These are phyloP conservation scores for Venturia oleaginea DNA, from an alignment of 2,329 filamentous ascomycete genomes.

Conservation along the genomic window DNA sequence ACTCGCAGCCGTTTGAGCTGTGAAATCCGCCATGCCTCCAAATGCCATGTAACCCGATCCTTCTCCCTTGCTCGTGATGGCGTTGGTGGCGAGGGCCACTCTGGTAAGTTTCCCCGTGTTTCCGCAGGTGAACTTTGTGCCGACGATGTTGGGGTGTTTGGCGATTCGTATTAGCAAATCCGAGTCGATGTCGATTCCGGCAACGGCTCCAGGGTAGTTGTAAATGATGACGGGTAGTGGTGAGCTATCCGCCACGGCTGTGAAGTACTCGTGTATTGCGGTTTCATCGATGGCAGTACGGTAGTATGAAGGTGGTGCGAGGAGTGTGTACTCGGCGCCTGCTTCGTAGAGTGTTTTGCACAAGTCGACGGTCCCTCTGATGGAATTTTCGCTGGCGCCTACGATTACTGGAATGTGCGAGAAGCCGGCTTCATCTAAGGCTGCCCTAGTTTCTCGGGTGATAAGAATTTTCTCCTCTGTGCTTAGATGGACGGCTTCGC, in stretches of 20 bases:
- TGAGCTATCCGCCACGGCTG: slow-evolving; percentile 62
- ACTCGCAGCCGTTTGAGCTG: slow-evolving; percentile 67
- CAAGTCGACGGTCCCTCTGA: slow-evolving; percentile 69
- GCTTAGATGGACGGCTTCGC: slow-evolving; percentile 78
- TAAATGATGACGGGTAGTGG: slow-evolving; percentile 76
- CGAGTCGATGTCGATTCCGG: slow-evolving; percentile 83
- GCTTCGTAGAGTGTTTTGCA: slow-evolving; percentile 56
- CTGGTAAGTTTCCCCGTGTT: slow-evolving; percentile 84
- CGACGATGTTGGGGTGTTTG: slow-evolving; percentile 72
- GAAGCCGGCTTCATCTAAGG: slow-evolving; percentile 74
- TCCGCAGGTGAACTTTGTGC: slow-evolving; percentile 86
- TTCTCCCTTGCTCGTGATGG: slow-evolving; percentile 51
- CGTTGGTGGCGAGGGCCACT: slow-evolving; percentile 63
- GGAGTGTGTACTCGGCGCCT: slow-evolving; percentile 70
- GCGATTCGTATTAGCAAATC: slow-evolving; percentile 75
- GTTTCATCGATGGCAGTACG: slow-evolving; percentile 65
- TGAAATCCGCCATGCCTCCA: slow-evolving; percentile 82
- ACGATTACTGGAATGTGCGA: slow-evolving; percentile 68
- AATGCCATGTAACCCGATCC: slow-evolving; percentile 66
- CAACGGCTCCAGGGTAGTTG: slow-evolving; percentile 83
- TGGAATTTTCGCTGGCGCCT: slow-evolving; percentile 72
- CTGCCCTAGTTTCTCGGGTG: slow-evolving; percentile 68
- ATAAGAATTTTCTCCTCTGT: slow-evolving; percentile 67
- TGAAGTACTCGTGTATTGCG: slow-evolving; percentile 65
- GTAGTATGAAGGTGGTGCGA: slow-evolving; percentile 80